Conservation (phyloP, 768 basidiomycete genomes). For the Leccinum uliginosum region DNA sequence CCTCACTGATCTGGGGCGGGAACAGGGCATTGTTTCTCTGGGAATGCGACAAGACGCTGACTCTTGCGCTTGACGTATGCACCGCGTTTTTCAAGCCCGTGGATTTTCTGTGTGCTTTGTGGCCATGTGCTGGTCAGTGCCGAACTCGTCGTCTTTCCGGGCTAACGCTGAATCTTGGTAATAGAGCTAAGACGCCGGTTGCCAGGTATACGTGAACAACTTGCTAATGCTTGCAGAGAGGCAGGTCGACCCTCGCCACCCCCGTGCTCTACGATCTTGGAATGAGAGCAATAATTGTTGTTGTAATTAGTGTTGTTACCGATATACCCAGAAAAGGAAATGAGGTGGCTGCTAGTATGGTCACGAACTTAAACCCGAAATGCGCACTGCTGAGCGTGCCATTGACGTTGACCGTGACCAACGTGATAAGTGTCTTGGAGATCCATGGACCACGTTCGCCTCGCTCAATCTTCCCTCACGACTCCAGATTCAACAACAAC, state of each 20-base stretch:
- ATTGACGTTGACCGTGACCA: constrained; percentile 19
- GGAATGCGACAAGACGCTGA: constrained; percentile 55
- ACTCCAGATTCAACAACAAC: constrained; percentile 1
- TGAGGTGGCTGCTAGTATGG: constrained; percentile 22
- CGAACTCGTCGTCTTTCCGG: background rate
- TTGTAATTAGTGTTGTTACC: constrained; percentile 5
- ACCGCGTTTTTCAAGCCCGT: constrained; percentile 56
- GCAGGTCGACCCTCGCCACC: constrained; percentile 46
- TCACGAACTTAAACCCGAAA: constrained; percentile 22
- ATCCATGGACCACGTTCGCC: constrained; percentile 17
- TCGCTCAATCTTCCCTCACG: background rate
- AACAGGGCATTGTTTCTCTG: constrained; percentile 54
- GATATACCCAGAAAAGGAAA: constrained; percentile 19
- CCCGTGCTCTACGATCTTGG: constrained; percentile 18
- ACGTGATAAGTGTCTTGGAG: constrained; percentile 10
- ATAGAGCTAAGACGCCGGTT: constrained; percentile 52
- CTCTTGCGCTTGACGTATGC: constrained; percentile 58
- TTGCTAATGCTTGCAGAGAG: constrained; percentile 42
- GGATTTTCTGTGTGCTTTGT: constrained; percentile 57
- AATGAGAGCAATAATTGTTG: background rate
- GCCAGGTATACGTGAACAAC: constrained; percentile 40
- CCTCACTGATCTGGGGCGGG: constrained; percentile 9
- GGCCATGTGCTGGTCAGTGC: constrained; percentile 59
- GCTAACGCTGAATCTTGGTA: constrained; percentile 5
- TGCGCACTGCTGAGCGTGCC: constrained; percentile 10